A percentile compares a stretch with the other conserved stretches of the same genome.
Conservation (phyloP, 345 rosid species). For the Lenwebbia sp. region DNA sequence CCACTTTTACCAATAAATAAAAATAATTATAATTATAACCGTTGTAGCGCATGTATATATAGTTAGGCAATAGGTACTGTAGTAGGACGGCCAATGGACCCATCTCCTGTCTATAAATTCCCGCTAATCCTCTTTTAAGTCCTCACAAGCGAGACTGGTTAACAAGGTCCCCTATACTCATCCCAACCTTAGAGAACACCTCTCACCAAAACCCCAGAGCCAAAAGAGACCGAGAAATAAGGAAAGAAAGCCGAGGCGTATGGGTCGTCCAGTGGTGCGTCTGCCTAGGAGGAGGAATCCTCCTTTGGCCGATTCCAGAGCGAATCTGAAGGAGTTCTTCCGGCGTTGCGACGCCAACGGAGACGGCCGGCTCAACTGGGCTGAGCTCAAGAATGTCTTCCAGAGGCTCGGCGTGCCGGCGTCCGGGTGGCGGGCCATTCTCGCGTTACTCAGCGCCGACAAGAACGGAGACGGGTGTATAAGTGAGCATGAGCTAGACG, state of each 20-base stretch:
- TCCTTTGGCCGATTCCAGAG: neutral
- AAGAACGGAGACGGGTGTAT: neutral
- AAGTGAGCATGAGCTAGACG: neutral
- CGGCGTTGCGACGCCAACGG: neutral
- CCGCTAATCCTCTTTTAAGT: neutral
- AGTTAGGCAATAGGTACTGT: neutral
- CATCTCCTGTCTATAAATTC: neutral
- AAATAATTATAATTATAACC: too few relatives aligned
- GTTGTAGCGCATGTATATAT: neutral
- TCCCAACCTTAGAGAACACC: neutral
- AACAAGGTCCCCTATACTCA: neutral
- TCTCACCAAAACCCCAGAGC: neutral
- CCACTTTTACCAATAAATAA: neutral
- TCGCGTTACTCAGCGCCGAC: neutral
- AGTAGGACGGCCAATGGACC: neutral
- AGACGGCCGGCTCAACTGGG: constrained; percentile 1
- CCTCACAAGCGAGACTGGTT: neutral
- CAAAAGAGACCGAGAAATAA: neutral
- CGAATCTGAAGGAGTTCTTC: neutral
- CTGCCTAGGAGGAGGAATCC: neutral
- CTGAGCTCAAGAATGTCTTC: constrained; percentile 1
- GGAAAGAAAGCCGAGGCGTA: neutral
- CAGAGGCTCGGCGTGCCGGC: neutral
- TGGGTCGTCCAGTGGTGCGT: neutral
- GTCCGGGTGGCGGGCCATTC: neutral